phyloP scores from a whole-genome alignment of 2,329 filamentous ascomycete genomes.

The Ophiosphaerella korrae region DNA sequence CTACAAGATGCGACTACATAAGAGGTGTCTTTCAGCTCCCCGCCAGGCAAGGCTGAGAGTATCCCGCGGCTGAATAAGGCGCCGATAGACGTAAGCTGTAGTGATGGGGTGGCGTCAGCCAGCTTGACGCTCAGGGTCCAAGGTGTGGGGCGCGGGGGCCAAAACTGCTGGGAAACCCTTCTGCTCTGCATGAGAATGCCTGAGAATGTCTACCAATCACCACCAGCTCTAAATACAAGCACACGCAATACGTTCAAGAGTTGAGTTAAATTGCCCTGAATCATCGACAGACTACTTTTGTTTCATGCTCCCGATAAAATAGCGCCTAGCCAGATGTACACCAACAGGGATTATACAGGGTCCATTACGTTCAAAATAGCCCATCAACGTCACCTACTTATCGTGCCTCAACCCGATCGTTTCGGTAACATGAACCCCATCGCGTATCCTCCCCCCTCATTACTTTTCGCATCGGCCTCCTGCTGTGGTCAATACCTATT shows the following conservation, averaged over 20 bases:
- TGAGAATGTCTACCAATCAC: too few species aligned
- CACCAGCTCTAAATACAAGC: not conserved
- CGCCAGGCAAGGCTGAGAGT: slow-evolving; percentile 2
- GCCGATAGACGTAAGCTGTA: slow-evolving; percentile 19
- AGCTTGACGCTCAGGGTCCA: slow-evolving; percentile 13
- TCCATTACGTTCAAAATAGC: too few species aligned
- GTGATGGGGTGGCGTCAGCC: slow-evolving; percentile 18
- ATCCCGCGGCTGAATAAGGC: slow-evolving; percentile 15
- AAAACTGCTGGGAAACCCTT: slow-evolving; percentile 2
- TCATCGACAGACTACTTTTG: too few species aligned
- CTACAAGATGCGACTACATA: not conserved
- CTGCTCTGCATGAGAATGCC: slow-evolving; percentile 3
- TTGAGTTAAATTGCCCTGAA: not conserved
- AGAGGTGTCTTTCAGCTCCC: not conserved
- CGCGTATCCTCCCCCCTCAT: slow-evolving; percentile 29
- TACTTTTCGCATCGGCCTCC: slow-evolving; percentile 37
- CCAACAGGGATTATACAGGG: too few species aligned
- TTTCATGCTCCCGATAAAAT: not conserved
- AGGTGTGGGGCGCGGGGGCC: slow-evolving; percentile 14
- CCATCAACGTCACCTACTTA: too few species aligned
- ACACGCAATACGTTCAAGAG: not conserved
- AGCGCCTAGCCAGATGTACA: not conserved
- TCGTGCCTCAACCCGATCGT: not conserved
- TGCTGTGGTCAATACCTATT: slow-evolving; percentile 16
- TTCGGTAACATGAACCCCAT: slow-evolving; percentile 40